Base-by-base conservation (phyloP, 2,329 filamentous ascomycete species). In the Hypoxylon sp. region DNA sequence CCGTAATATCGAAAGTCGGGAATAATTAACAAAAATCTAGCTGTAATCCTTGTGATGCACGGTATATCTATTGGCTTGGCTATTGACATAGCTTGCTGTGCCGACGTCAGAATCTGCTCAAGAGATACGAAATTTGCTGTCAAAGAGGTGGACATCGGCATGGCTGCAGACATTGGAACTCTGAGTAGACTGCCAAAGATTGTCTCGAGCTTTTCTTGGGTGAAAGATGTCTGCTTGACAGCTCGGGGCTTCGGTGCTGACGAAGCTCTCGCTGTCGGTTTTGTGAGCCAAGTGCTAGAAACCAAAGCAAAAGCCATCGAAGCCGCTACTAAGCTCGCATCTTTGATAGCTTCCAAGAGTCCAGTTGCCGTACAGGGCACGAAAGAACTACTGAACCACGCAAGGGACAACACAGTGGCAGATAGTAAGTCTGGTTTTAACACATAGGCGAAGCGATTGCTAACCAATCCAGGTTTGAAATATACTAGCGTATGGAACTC, bases 401-500 rank as follows among this genome's bases (percentile, higher is more conserved):
- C 91, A 35, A 86, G 93, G 74, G 94, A 97, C 79, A 89, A 94
- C 78, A 85, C 86, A 1, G 88, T 97, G 29, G 88, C 87, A 50
- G 94, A 97, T 73, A 93, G 91, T 91, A 79, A 77, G 87, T 85
- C 22, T 48, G 63, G 53, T 29, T 24, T 55, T 14, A 8, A 9
- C 17, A 39, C 55, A 26, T 33, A 31, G 39, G 10, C n/a, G 22
- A 54, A n/a, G 47, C 53, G 67, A 64, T 37, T 61, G 59, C 72
- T 77, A 58, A 76, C 67, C 51, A 31, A 10, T 51, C 39, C 70
- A 91, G 89, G 90, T 51, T 81, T 98, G 78, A 88, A 88, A 64
- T 98, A 97, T 80, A 97, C 94, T 3, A 86, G 88, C 10, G 86
- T 96, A 0, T 98, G 94, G 95, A 98, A 98, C 77, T 87, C 89